phyloP scores from a whole-genome alignment of 2,329 filamentous ascomycete species.

The Alternaria gansuensis region DNA sequence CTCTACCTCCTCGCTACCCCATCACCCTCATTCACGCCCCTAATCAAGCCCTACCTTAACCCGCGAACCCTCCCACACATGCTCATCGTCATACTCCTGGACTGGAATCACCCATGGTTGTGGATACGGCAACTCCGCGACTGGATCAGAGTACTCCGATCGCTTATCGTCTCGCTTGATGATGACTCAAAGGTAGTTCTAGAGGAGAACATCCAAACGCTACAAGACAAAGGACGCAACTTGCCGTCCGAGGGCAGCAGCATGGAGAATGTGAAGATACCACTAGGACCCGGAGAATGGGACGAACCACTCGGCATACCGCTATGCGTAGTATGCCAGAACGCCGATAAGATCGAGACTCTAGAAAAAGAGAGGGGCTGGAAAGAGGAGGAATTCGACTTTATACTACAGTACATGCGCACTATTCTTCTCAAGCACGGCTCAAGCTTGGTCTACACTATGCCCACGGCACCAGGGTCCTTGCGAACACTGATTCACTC shows the following conservation, averaged over 20 bases:
- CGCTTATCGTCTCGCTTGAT: constrained; percentile 76
- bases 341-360: constrained; percentile 89
- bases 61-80: constrained; percentile 85
- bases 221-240: constrained; percentile 67
- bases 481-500: constrained; percentile 84
- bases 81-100: constrained; percentile 86
- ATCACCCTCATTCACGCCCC: constrained; percentile 80
- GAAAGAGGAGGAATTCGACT: constrained; percentile 97
- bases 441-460: constrained; percentile 67
- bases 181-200: constrained; percentile 81
- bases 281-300: constrained; percentile 89
- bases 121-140: constrained; percentile 89
- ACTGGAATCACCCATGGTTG: constrained; percentile 92
- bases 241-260: constrained; percentile 40
- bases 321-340: constrained; percentile 94
- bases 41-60: constrained; percentile 84
- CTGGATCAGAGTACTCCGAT: constrained; percentile 86
- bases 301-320: constrained; percentile 87
- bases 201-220: constrained; percentile 83
- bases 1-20: constrained; percentile 88
- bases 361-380: constrained; percentile 89
- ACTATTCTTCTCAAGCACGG: constrained; percentile 80
- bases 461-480: constrained; percentile 69
- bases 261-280: constrained; percentile 63
- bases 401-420: constrained; percentile 89